Evolutionary conservation across 1,284 basidiomycete genomes (phyloP), one percentile per base, ranked within the genome.

Genomic region (Hemileia vastatrix): DNA sequence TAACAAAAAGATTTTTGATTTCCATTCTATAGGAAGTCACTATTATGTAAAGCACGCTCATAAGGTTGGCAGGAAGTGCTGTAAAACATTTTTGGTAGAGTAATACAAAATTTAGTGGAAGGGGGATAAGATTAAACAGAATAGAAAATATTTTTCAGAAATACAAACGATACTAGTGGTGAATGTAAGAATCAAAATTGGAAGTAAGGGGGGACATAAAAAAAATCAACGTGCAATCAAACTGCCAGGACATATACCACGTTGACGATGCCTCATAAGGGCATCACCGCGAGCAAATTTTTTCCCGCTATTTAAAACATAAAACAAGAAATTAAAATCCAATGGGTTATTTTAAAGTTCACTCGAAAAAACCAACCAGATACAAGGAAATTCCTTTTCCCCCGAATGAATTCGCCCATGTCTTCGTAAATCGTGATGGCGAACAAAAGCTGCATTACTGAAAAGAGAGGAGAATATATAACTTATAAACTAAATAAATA

Each of bases 281-380:
- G 78, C 78, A 64, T 79, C 78, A 18, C 77, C 78, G 60, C 78
- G 65, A 27, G 78, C 77, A 66, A 79, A 79, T 4, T 74, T 76
- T 70, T 79, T 79, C 3, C 78, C 78, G 65, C 78, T 79, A 66
- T 31, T 32, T 18, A n/a, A 45, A 1, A 50, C 3, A 3, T 2
- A 58, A 24, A 56, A 45, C 5, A 15, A 21, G 36, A 43, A 8
- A 8, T 43, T 43, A 43, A 8, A n/a, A n/a, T n/a, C n/a, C 60
- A 44, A 43, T 61, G 32, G 18, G 18, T 13, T 8, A 9, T 8
- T 51, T 13, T 51, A 24, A 51, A 9, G 49, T 24, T 9, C 54
- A 50, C n/a, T 50, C 5, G 6, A 9, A 57, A 27, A n/a, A 9
- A 51, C 64, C 19, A 18, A 65, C 66, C 66, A 79, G 45, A 72